phyloP scores from a whole-genome alignment of 306 rosid species.

The Hylodesmum podocarpum region DNA sequence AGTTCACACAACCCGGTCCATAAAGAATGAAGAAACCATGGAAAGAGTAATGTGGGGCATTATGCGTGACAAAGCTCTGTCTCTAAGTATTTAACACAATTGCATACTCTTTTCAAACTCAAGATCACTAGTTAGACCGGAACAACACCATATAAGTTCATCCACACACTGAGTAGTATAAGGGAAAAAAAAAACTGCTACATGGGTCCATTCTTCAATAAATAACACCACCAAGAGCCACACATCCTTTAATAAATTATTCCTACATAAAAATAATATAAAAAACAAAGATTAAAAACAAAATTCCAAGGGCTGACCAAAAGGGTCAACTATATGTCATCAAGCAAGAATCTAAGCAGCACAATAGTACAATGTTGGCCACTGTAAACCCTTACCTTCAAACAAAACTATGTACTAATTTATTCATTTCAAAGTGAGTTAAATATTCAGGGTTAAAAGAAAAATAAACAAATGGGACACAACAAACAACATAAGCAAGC shows the following conservation, averaged over 20 bases:
- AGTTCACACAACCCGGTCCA: too few species aligned
- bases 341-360: constrained; percentile 17
- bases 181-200: too few species aligned
- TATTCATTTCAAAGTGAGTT: background rate
- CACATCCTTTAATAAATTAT: background rate
- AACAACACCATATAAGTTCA: too few species aligned
- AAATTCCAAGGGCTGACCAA: constrained; percentile 12
- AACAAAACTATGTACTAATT: background rate
- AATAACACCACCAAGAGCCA: constrained; percentile 6
- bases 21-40: background rate
- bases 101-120: too few species aligned
- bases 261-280: background rate
- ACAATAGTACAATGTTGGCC: constrained; percentile 28
- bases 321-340: constrained; percentile 26
- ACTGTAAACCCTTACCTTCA: background rate
- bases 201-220: constrained; percentile 18
- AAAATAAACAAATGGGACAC: constrained; percentile 3
- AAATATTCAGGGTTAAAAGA: background rate
- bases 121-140: too few species aligned
- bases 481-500: background rate
- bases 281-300: background rate
- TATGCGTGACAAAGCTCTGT: too few species aligned
- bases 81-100: too few species aligned
- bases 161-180: too few species aligned
- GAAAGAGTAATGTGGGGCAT: constrained; percentile 22